Percentiles rank a stretch among this genome's conserved stretches.
Conservation (phyloP, 805 yeast species). For the Saturnispora ahearnii region DNA sequence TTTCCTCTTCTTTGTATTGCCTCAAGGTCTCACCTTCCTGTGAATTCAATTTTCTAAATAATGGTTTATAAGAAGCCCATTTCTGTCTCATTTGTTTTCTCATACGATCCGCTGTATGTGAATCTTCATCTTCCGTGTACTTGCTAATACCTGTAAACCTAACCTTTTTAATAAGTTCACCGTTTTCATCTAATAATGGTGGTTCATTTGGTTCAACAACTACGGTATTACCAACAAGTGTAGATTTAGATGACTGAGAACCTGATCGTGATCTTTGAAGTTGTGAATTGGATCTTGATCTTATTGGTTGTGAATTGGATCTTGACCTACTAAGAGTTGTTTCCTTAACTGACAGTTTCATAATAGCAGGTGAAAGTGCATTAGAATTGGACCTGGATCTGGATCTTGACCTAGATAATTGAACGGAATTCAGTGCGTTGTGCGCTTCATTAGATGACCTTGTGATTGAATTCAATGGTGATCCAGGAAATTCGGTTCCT, state of each 20-base stretch:
- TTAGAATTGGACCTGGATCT: slow-evolving; percentile 22
- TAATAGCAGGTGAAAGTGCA: slow-evolving; percentile 1
- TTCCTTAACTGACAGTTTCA: slow-evolving; percentile 12
- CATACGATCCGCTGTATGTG: slow-evolving; percentile 35
- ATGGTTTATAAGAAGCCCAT: slow-evolving; percentile 27
- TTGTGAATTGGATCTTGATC: slow-evolving; percentile 18
- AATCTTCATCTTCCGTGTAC: slow-evolving; percentile 46
- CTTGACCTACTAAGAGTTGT: slow-evolving; percentile 19
- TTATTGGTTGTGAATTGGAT: slow-evolving; percentile 7
- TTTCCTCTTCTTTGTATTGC: slow-evolving; percentile 14
- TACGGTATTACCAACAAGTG: slow-evolving; percentile 17
- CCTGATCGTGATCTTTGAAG: slow-evolving; percentile 12
- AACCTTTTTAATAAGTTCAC: slow-evolving; percentile 33
- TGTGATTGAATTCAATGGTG: slow-evolving; percentile 26
- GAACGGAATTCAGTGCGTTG: slow-evolving; percentile 11
- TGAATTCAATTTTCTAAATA: slow-evolving; percentile 25
- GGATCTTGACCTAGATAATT: slow-evolving; percentile 21
- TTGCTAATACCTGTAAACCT: slow-evolving; percentile 45
- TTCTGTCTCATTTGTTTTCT: slow-evolving; percentile 29
- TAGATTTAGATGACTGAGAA: slow-evolving; percentile 2
- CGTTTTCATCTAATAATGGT: slow-evolving; percentile 11
- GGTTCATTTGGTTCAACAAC: slow-evolving; percentile 16
- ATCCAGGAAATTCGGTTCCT: slow-evolving; percentile 16
- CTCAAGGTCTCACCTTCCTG: slow-evolving; percentile 32
- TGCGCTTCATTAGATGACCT: slow-evolving; percentile 16